Conservation (phyloP, 2,329 filamentous ascomycete species). For the Lanzia echinophila region DNA sequence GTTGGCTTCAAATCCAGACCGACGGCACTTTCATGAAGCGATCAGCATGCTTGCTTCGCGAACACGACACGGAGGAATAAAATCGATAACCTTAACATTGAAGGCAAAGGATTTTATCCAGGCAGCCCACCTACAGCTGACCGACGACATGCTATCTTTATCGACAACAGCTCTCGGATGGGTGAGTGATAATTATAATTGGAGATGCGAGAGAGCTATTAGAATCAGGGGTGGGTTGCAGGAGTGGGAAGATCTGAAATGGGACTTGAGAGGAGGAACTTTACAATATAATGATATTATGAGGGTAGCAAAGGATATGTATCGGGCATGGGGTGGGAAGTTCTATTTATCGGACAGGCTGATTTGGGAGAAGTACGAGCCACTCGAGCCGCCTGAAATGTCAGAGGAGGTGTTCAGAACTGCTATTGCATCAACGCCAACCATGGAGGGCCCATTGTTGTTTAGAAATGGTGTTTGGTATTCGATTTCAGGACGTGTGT, state of each 20-base stretch:
- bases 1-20: background rate
- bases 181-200: background rate
- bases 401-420: too few relatives aligned
- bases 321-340: conserved; percentile 7
- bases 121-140: background rate
- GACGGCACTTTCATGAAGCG: background rate
- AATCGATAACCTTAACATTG: background rate
- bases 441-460: too few relatives aligned
- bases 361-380: conserved; percentile 1
- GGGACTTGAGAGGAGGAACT: background rate
- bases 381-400: background rate
- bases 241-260: background rate
- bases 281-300: background rate
- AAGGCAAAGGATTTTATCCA: background rate
- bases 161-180: background rate
- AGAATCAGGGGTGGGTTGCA: background rate
- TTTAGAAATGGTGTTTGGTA: background rate
- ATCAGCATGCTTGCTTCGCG: background rate
- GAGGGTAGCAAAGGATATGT: background rate
- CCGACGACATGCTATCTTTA: background rate
- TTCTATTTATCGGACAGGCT: background rate
- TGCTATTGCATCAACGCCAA: too few relatives aligned
- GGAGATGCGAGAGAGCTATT: background rate
- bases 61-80: background rate
- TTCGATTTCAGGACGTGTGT: too few relatives aligned